These are phyloP conservation scores for Citrus inodora DNA, from an alignment of 345 rosid genomes.

Conservation along the genomic window DNA sequence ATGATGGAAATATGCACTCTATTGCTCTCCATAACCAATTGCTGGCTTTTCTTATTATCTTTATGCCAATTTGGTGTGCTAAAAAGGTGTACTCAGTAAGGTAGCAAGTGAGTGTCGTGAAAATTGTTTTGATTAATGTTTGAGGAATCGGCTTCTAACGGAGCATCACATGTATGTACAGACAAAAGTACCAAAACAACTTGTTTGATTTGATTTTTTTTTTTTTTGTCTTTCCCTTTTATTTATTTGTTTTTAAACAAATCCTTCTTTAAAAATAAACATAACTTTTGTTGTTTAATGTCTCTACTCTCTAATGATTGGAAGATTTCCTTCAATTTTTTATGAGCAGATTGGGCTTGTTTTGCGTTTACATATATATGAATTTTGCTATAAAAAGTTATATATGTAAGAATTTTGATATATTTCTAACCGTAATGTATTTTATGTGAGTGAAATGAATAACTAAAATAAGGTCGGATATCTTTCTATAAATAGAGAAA, in stretches of 20 bases:
- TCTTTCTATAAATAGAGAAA: too few species aligned
- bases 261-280: too few species aligned
- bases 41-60: background rate
- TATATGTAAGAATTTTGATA: too few species aligned
- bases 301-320: too few species aligned
- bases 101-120: background rate
- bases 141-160: background rate
- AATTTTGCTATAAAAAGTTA: too few species aligned
- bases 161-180: background rate
- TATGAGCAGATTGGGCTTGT: background rate
- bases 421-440: background rate
- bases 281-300: too few species aligned
- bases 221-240: background rate
- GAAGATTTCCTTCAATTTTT: background rate
- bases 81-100: background rate
- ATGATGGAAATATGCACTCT: background rate
- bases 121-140: background rate
- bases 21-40: slow-evolving; percentile 1
- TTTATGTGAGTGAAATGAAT: too few species aligned
- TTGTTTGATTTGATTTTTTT: background rate
- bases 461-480: too few species aligned
- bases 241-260: background rate
- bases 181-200: background rate
- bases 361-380: too few species aligned
- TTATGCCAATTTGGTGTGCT: background rate